Percentiles rank a stretch among this genome's conserved stretches.
Evolutionary conservation across 805 yeast genomes (phyloP).

Genomic region (Candida nemodendra): DNA sequence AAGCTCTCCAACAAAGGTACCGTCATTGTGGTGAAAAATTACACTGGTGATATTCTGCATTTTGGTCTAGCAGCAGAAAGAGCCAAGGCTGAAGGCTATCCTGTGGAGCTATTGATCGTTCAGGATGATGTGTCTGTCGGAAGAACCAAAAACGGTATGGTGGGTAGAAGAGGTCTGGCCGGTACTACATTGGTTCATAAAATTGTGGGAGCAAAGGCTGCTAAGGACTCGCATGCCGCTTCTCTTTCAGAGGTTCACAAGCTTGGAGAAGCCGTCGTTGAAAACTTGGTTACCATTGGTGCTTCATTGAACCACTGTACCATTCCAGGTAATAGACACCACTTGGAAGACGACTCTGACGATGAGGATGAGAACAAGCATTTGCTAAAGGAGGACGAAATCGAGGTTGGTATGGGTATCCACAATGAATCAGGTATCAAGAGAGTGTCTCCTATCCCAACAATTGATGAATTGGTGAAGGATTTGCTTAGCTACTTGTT

Average conservation of each 20-base stretch:
- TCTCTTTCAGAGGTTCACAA: conserved; percentile 52
- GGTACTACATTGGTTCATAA: conserved; percentile 90
- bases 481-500: conserved; percentile 62
- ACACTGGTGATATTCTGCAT: conserved; percentile 92
- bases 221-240: conserved; percentile 28
- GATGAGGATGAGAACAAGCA: conserved; percentile 38
- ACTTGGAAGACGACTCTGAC: conserved; percentile 38
- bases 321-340: conserved; percentile 73
- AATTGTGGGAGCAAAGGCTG: conserved; percentile 66
- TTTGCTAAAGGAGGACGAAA: conserved; percentile 55
- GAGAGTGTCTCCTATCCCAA: conserved; percentile 64
- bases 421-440: conserved; percentile 91
- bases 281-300: conserved; percentile 78
- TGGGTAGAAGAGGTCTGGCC: conserved; percentile 92
- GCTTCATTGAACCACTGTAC: conserved; percentile 87
- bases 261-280: conserved; percentile 60
- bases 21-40: conserved; percentile 80
- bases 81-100: conserved; percentile 73
- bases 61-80: conserved; percentile 91
- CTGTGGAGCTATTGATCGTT: conserved; percentile 71
- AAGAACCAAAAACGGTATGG: conserved; percentile 82
- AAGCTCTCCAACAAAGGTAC: conserved; percentile 58
- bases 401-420: conserved; percentile 93
- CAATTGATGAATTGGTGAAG: conserved; percentile 56
- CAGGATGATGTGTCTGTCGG: conserved; percentile 96